Conservation (phyloP, 2,329 filamentous ascomycete genomes). For the Calycina herbarum region DNA sequence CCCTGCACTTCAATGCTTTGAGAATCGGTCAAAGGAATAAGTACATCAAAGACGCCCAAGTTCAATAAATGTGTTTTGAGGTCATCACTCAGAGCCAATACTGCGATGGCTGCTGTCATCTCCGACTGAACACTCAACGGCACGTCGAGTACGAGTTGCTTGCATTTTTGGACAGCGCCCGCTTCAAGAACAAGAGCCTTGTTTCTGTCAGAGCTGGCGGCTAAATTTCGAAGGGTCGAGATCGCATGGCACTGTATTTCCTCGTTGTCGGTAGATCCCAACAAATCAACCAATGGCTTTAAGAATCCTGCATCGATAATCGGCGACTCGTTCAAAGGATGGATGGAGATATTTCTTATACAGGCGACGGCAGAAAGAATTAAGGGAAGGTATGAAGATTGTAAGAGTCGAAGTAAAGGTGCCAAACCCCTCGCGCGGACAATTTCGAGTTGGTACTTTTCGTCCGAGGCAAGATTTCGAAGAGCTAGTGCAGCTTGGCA, state of each 20-base stretch:
- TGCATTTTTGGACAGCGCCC: slow-evolving; percentile 97
- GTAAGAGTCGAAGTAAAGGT: slow-evolving; percentile 83
- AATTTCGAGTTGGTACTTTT: slow-evolving; percentile 98
- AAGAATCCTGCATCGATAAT: slow-evolving; percentile 98
- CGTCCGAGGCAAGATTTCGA: slow-evolving; percentile 92
- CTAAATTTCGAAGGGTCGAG: slow-evolving; percentile 91
- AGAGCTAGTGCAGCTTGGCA: slow-evolving; percentile 94
- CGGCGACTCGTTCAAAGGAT: slow-evolving; percentile 94
- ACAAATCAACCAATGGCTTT: slow-evolving; percentile 86
- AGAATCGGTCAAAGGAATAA: slow-evolving; percentile 93
- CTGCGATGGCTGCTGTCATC: slow-evolving; percentile 99
- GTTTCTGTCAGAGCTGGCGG: slow-evolving; percentile 95
- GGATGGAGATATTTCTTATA: slow-evolving; percentile 98
- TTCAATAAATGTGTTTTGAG: slow-evolving; percentile 89
- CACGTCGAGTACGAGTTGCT: slow-evolving; percentile 90
- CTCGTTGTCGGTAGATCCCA: slow-evolving; percentile 95
- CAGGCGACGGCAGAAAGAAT: slow-evolving; percentile 97
- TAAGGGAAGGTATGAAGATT: slow-evolving; percentile 92
- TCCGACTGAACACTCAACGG: slow-evolving; percentile 95
- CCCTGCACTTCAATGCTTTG: slow-evolving; percentile 97
- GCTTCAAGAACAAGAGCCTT: slow-evolving; percentile 97
- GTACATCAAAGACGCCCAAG: slow-evolving; percentile 90
- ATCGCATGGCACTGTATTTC: slow-evolving; percentile 99
- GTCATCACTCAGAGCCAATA: slow-evolving; percentile 92
- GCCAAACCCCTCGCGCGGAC: slow-evolving; percentile 84